Conservation (phyloP, 306 rosid genomes). For the Cercis canadensis region DNA sequence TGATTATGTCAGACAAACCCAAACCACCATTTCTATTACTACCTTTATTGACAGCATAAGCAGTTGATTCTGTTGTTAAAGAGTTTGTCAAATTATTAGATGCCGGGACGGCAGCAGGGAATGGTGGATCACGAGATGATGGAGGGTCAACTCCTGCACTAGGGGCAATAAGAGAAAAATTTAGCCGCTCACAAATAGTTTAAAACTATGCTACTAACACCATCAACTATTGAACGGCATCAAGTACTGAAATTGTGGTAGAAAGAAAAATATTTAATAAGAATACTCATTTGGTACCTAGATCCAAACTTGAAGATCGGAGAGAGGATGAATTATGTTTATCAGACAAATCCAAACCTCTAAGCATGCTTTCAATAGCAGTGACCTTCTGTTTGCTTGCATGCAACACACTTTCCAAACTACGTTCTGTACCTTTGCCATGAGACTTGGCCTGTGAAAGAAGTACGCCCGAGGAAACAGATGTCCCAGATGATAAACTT, state of each 20-base stretch:
- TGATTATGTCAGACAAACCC: slow-evolving; percentile 88
- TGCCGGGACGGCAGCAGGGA: slow-evolving; percentile 86
- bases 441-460: slow-evolving; percentile 78
- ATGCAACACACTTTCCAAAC: slow-evolving; percentile 93
- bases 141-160: slow-evolving; percentile 99
- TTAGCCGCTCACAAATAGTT: slow-evolving; percentile 72
- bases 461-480: slow-evolving; percentile 72
- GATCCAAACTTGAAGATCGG: slow-evolving; percentile 93
- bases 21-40: slow-evolving; percentile 82
- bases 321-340: slow-evolving; percentile 69
- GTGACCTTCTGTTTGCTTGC: slow-evolving; percentile 98
- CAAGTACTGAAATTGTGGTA: slow-evolving; percentile 25
- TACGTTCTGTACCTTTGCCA: slow-evolving; percentile 79
- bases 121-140: slow-evolving; percentile 99
- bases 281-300: slow-evolving; percentile 76
- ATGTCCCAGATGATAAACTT: slow-evolving; percentile 78
- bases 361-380: slow-evolving; percentile 99
- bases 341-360: slow-evolving; percentile 94
- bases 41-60: slow-evolving; percentile 65
- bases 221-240: slow-evolving; percentile 26
- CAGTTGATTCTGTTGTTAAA: slow-evolving; percentile 62
- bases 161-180: slow-evolving; percentile 79
- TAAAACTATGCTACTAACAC: slow-evolving; percentile 29
- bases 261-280: slow-evolving; percentile 39
- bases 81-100: slow-evolving; percentile 71